A percentile compares a stretch with the other conserved stretches of the same genome.
Conservation (phyloP, 345 rosid species). For the Sisymbrium irio region DNA sequence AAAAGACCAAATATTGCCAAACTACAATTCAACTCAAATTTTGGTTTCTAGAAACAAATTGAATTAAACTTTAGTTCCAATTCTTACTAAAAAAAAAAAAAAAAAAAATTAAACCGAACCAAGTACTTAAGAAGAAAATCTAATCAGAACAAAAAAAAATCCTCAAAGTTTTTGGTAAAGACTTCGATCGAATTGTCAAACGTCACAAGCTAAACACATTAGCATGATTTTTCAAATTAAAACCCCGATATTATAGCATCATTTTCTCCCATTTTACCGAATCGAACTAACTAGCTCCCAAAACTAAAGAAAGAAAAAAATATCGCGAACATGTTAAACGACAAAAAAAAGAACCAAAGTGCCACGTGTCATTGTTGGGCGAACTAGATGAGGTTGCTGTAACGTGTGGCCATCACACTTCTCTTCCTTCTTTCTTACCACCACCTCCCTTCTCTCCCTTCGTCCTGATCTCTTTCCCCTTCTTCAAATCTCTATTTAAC, state of each 20-base stretch:
- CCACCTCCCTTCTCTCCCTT: constrained; percentile 16
- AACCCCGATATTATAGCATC: too few relatives aligned
- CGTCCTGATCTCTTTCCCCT: neutral
- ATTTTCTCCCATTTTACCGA: neutral
- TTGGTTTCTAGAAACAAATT: too few relatives aligned
- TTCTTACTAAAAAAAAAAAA: neutral
- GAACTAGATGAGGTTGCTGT: constrained; percentile 62
- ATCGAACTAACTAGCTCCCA: neutral
- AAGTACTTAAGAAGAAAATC: too few relatives aligned
- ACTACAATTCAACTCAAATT: too few relatives aligned
- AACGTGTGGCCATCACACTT: constrained; percentile 91
- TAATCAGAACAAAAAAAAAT: too few relatives aligned
- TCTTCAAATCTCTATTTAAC: constrained; percentile 26
- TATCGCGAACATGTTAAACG: neutral
- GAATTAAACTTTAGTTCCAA: neutral
- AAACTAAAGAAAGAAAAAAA: neutral
- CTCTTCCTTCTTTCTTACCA: constrained; percentile 25
- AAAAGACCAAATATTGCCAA: too few relatives aligned
- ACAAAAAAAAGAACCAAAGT: constrained; percentile 14
- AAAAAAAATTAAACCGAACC: neutral
- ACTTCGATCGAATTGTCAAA: too few relatives aligned
- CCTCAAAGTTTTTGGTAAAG: too few relatives aligned
- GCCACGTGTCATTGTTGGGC: constrained; percentile 48
- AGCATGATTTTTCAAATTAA: too few relatives aligned
- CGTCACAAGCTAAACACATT: too few relatives aligned